These are phyloP conservation scores for Tylopilus sp. DNA, from an alignment of 1,284 basidiomycete genomes.

Conservation along the genomic window DNA sequence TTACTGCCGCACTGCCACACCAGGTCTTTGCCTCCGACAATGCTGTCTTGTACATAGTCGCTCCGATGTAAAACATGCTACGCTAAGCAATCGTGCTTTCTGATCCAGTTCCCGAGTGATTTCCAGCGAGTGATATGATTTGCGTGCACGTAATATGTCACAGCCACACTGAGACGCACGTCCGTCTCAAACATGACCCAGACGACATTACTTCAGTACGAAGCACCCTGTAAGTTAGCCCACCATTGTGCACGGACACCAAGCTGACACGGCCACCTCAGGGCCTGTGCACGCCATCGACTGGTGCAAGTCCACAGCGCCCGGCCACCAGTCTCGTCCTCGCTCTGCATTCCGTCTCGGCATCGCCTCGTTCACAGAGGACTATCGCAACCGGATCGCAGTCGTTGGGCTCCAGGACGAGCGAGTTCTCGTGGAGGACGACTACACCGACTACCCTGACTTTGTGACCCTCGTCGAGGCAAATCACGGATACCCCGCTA, in stretches of 20 bases:
- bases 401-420: conserved; percentile 81
- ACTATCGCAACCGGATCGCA: conserved; percentile 77
- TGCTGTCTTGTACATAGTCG: conserved; percentile 33
- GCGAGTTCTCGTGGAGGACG: conserved; percentile 76
- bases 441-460: conserved; percentile 75
- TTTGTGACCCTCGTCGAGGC: conserved; percentile 79
- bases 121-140: neutral
- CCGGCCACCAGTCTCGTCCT: conserved; percentile 65
- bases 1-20: conserved; percentile 20
- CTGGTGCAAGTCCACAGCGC: conserved; percentile 78
- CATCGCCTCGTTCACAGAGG: conserved; percentile 76
- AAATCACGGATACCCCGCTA: conserved; percentile 81
- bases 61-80: conserved; percentile 29
- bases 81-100: conserved; percentile 13
- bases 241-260: neutral
- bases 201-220: conserved; percentile 65
- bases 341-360: conserved; percentile 78
- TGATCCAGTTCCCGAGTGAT: neutral
- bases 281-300: conserved; percentile 82
- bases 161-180: conserved; percentile 26
- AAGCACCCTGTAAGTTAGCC: conserved; percentile 64
- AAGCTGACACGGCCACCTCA: conserved; percentile 30
- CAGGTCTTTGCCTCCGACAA: conserved; percentile 20
- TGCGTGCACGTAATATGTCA: conserved; percentile 4
- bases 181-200: conserved; percentile 47